Percentiles rank a stretch among this genome's conserved stretches.
These are phyloP conservation scores for Dalbergia oliveri DNA, from an alignment of 306 rosid species.

Conservation along the genomic window DNA sequence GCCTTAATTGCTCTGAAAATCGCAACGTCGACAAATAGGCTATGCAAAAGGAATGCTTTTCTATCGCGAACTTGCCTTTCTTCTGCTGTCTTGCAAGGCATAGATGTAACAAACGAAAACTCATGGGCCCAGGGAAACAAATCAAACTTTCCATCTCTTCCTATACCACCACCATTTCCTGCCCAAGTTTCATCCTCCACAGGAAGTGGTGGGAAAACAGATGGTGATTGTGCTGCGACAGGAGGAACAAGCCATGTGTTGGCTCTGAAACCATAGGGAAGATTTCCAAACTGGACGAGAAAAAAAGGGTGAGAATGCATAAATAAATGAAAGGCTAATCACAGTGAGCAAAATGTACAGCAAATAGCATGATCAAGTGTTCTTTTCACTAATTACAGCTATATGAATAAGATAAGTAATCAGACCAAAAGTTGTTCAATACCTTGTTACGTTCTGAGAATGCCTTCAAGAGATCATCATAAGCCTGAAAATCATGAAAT, in stretches of 20 bases:
- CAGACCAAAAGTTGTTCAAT: slow-evolving; percentile 8
- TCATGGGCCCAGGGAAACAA: slow-evolving; percentile 88
- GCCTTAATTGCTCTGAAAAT: slow-evolving; percentile 82
- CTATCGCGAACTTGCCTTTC: slow-evolving; percentile 96
- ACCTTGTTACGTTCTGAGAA: slow-evolving; percentile 95
- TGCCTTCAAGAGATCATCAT: slow-evolving; percentile 84
- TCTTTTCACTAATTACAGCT: slow-evolving; percentile 10
- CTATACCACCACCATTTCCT: slow-evolving; percentile 96
- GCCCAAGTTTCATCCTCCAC: slow-evolving; percentile 94
- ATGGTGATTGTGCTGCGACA: slow-evolving; percentile 73
- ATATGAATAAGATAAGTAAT: slow-evolving; percentile 17
- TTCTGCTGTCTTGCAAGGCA: slow-evolving; percentile 94
- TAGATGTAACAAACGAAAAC: slow-evolving; percentile 81
- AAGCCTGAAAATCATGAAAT: slow-evolving; percentile 73
- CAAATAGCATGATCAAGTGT: background rate
- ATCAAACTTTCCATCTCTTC: slow-evolving; percentile 80
- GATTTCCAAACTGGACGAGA: slow-evolving; percentile 88
- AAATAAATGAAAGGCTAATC: slow-evolving; percentile 16
- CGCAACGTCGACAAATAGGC: slow-evolving; percentile 89
- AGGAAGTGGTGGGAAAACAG: slow-evolving; percentile 80
- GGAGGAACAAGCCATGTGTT: slow-evolving; percentile 99
- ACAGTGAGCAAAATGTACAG: slow-evolving; percentile 24
- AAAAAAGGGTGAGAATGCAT: slow-evolving; percentile 17
- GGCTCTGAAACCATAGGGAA: slow-evolving; percentile 93
- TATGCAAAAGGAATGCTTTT: slow-evolving; percentile 95